These are phyloP conservation scores for Coleophoma cylindrospora DNA, from an alignment of 2,329 filamentous ascomycete species.

Conservation along the genomic window DNA sequence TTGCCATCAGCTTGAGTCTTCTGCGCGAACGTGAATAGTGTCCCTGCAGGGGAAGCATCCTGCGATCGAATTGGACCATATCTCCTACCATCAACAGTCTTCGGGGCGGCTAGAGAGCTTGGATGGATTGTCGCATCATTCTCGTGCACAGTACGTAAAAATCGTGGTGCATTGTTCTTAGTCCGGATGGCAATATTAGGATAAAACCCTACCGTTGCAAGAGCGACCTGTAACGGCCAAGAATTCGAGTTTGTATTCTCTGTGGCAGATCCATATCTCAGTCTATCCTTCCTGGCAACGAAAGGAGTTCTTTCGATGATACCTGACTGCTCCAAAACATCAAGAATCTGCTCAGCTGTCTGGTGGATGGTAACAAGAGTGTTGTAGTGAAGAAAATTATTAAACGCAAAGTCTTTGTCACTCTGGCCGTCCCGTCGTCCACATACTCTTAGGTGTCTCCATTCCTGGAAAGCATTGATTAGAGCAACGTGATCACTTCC, in stretches of 20 bases:
- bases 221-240: conserved; percentile 36
- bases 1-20: neutral
- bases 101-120: neutral
- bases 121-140: neutral
- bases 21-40: neutral
- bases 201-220: conserved; percentile 37
- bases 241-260: conserved; percentile 41
- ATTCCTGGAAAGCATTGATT: conserved; percentile 36
- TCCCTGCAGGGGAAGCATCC: neutral
- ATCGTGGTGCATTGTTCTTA: neutral
- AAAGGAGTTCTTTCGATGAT: neutral
- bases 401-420: conserved; percentile 4
- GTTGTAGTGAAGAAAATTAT: conserved; percentile 23
- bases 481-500: conserved; percentile 40
- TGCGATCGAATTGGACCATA: neutral
- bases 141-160: neutral
- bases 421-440: conserved; percentile 13
- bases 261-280: conserved; percentile 23
- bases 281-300: neutral
- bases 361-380: neutral
- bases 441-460: conserved; percentile 17
- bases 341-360: neutral
- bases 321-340: neutral
- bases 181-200: conserved; percentile 34
- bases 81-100: neutral